Conservation (phyloP, 1,139 yeast species). For the Taphrina deformans region DNA sequence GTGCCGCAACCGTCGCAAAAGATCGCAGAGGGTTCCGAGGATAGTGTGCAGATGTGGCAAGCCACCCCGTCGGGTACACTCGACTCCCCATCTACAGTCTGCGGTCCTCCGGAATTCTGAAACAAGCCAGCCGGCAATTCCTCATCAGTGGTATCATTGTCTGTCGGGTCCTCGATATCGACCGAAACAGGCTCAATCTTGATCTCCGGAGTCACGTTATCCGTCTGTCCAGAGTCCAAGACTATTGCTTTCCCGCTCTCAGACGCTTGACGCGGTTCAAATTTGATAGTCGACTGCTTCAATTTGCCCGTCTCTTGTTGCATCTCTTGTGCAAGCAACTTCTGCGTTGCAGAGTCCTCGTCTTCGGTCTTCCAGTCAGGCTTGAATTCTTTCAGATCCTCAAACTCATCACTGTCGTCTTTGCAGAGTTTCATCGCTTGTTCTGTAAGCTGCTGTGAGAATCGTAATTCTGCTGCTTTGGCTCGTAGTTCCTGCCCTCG, state of each 20-base stretch:
- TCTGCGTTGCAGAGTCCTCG: conserved; percentile 9
- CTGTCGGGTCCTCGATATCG: background rate
- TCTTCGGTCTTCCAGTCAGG: conserved; percentile 18
- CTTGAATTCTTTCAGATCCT: background rate
- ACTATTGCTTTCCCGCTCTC: background rate
- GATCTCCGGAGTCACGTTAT: background rate
- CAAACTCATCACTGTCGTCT: background rate
- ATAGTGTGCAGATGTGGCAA: conserved; percentile 18
- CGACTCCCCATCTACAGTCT: conserved; percentile 1
- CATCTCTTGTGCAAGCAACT: conserved; percentile 12
- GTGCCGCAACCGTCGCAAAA: conserved; percentile 26
- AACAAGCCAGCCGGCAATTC: background rate
- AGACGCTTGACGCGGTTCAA: background rate
- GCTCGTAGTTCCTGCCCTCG: conserved; percentile 32
- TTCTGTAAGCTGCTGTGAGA: conserved; percentile 19
- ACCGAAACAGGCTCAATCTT: background rate
- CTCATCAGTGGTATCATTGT: background rate
- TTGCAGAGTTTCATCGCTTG: background rate
- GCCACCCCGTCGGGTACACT: background rate
- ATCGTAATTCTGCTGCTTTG: conserved; percentile 27
- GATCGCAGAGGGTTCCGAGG: background rate
- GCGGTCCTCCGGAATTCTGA: background rate
- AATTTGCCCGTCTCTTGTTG: conserved; percentile 1
- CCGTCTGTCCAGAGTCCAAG: background rate
- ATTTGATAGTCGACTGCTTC: background rate